Percentiles rank a stretch among this genome's conserved stretches.
These are phyloP conservation scores for Clavispora phyllophila DNA, from an alignment of 805 yeast genomes.

Conservation along the genomic window DNA sequence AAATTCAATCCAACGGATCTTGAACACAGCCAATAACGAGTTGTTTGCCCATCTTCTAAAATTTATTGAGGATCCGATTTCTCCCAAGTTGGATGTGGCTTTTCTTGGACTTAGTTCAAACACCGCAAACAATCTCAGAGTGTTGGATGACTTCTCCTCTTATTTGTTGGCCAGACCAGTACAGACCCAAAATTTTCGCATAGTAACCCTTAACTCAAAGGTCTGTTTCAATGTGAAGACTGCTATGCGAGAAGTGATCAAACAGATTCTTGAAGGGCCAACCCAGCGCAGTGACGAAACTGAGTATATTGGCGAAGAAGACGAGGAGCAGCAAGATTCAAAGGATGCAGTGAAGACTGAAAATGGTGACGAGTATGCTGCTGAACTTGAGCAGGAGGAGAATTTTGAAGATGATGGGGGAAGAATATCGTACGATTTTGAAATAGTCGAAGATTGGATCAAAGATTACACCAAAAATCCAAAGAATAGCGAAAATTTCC, in stretches of 20 bases:
- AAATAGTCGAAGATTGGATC: conserved; percentile 30
- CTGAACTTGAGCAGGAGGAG: conserved; percentile 11
- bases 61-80: conserved; percentile 17
- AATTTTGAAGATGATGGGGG: conserved; percentile 17
- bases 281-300: not conserved
- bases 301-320: not conserved
- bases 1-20: conserved; percentile 21
- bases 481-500: conserved; percentile 8
- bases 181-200: conserved; percentile 13
- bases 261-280: conserved; percentile 21
- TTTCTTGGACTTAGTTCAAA: conserved; percentile 35
- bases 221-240: conserved; percentile 30
- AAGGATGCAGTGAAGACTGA: conserved; percentile 5
- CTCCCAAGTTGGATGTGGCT: conserved; percentile 24
- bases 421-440: conserved; percentile 32
- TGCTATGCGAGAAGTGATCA: conserved; percentile 28
- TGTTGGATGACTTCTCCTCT: conserved; percentile 30
- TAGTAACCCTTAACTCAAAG: conserved; percentile 28
- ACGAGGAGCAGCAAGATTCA: not conserved
- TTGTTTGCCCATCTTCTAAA: conserved; percentile 23
- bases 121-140: conserved; percentile 36
- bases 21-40: conserved; percentile 28
- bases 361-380: conserved; percentile 5
- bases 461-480: conserved; percentile 7
- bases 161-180: conserved; percentile 9